Percentiles rank a stretch among this genome's conserved stretches.
Conservation (phyloP, 2,329 filamentous ascomycete species). For the Neophaeococcomyces mojaviensis region DNA sequence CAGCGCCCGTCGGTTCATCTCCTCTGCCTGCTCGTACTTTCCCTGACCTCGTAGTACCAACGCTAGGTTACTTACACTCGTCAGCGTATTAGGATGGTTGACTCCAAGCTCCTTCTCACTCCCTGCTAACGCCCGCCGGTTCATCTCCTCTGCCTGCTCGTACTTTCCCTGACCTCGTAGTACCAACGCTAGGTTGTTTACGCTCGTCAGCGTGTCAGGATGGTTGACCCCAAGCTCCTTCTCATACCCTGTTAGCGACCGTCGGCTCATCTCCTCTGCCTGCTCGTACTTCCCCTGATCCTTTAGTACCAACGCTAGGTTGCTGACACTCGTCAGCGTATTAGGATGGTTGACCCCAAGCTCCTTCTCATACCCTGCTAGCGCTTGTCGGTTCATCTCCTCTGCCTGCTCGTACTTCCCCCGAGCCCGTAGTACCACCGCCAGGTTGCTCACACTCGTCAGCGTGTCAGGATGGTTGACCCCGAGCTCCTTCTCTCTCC, state of each 20-base stretch:
- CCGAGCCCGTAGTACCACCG: too few relatives aligned
- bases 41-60: too few relatives aligned
- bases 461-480: too few relatives aligned
- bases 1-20: constrained; percentile 13
- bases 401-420: too few relatives aligned
- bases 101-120: constrained; percentile 17
- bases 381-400: neutral
- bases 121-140: constrained; percentile 15
- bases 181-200: constrained; percentile 13
- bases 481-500: too few relatives aligned
- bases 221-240: constrained; percentile 21
- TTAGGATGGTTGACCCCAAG: neutral
- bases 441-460: too few relatives aligned
- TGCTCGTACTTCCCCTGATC: too few relatives aligned
- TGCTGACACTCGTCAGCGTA: constrained; percentile 18
- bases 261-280: too few relatives aligned
- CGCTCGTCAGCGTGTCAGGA: constrained; percentile 21
- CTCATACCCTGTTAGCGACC: constrained; percentile 16
- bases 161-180: constrained; percentile 10
- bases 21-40: too few relatives aligned
- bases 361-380: neutral
- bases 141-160: too few relatives aligned
- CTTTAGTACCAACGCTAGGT: constrained; percentile 14
- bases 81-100: constrained; percentile 23
- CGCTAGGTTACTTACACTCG: constrained; percentile 16